Base-by-base conservation (phyloP, 129 eudicot genomes). In the Kitagawia praeruptora region DNA sequence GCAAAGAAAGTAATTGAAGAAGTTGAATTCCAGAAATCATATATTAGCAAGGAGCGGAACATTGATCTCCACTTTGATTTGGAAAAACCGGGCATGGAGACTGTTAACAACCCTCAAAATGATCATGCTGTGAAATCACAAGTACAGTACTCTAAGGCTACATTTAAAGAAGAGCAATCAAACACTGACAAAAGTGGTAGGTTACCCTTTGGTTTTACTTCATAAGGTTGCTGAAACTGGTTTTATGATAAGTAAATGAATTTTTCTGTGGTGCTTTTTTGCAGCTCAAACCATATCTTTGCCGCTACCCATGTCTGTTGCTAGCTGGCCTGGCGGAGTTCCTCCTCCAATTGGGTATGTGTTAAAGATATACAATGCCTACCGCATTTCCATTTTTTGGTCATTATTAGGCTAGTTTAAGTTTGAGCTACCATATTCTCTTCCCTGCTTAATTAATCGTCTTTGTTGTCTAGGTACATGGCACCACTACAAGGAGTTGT, bases 401-500 rank as follows among this genome's bases (percentile, higher is more conserved):
- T 67, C 41, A 25, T 27, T 46, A 14, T 45, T 46, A 12, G 25
- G 34, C 21, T 0, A 27, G 14, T 31, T 2, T 69, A 44, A 31
- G 51, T n/a, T 12, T 9, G 25, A 11, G 39, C 18, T 75, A 42
- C 10, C 11, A 5, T n/a, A 10, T 8, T 61, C 13, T 18, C 12
- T 23, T 18, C n/a, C 58, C 8, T 2, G 21, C 58, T 51, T 1
- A 48, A 8, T 39, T 23, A 83, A 78, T 48, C 34, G 74, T 76
- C 34, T 74, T 10, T 58, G 28, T 49, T 87, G 75, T 27, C 66
- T 93, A 92, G 97, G 82, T 95, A 90, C 78, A 88, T 96, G 91
- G 88, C 98, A 39, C 97, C 99, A 15, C 82, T 96, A 80, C 99
- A 89, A 83, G 99, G 99, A 77, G 92, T 96, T 72, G 88, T 92